phyloP scores from a whole-genome alignment of 2,329 filamentous ascomycete species.

The Aspergillus novofumigatus region DNA sequence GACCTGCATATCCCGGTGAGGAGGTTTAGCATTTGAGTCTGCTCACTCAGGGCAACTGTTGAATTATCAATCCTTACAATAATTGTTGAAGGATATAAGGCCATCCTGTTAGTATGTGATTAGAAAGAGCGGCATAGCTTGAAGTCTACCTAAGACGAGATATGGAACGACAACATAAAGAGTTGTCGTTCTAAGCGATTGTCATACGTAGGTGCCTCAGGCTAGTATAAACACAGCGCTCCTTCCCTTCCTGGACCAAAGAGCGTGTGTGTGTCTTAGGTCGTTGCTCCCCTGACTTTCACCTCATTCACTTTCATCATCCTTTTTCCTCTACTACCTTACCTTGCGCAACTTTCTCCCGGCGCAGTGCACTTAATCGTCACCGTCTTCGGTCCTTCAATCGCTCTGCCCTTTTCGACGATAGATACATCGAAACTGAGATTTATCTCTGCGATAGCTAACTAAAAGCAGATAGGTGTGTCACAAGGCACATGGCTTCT shows the following conservation, averaged over 20 bases:
- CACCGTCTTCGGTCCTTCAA: neutral
- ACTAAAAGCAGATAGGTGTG: neutral
- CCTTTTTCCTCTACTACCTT: neutral
- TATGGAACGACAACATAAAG: neutral
- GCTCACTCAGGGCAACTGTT: neutral
- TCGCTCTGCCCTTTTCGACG: neutral
- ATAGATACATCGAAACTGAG: neutral
- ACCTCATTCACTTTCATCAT: neutral
- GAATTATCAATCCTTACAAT: neutral
- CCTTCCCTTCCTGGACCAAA: neutral
- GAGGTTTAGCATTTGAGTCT: neutral
- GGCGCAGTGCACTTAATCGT: too few species aligned
- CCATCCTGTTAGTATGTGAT: neutral
- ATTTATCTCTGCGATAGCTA: neutral
- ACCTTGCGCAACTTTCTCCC: neutral
- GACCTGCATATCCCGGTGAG: constrained; percentile 1
- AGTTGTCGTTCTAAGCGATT: neutral
- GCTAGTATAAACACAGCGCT: neutral
- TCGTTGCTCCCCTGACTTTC: neutral
- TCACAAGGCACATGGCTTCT: neutral
- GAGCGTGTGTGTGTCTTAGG: constrained; percentile 2
- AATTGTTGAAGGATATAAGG: neutral
- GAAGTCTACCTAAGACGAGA: neutral
- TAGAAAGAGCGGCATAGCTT: neutral
- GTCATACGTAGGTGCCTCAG: neutral